Conservation (phyloP, 345 rosid species). For the Moricandia moricandioides region DNA sequence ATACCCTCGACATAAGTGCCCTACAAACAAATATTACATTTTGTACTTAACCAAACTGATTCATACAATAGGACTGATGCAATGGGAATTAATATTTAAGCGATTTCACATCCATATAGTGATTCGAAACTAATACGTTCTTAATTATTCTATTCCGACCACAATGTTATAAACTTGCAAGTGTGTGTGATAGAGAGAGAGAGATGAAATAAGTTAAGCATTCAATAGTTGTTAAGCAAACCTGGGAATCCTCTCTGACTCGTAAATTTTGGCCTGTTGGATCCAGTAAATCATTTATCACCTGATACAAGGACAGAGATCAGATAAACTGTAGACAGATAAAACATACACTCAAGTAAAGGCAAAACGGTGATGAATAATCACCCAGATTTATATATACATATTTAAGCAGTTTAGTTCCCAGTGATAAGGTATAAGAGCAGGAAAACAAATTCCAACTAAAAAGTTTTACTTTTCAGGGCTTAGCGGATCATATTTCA, state of each 20-base stretch:
- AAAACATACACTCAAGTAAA: conserved; percentile 3
- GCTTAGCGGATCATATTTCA: background rate
- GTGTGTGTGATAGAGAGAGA: background rate
- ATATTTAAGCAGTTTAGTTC: background rate
- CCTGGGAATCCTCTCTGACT: conserved; percentile 99
- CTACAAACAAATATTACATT: conserved; percentile 40
- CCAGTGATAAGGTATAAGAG: background rate
- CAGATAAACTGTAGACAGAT: conserved; percentile 15
- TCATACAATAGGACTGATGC: background rate
- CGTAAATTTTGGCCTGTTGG: conserved; percentile 99
- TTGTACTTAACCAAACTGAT: background rate
- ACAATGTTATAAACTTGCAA: background rate
- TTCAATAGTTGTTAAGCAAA: conserved; percentile 27
- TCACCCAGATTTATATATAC: conserved; percentile 2
- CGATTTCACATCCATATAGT: background rate
- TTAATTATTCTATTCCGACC: background rate
- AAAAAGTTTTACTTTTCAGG: conserved; percentile 8
- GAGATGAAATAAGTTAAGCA: conserved; percentile 6
- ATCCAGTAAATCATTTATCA: conserved; percentile 98
- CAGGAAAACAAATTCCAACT: conserved; percentile 3
- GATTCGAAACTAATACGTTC: background rate
- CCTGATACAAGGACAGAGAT: conserved; percentile 51
- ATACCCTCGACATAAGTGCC: conserved; percentile 99
- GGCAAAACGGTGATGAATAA: background rate
- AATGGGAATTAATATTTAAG: background rate